Conservation (phyloP, 1,139 yeast species). For the Hyphopichia burtonii region DNA sequence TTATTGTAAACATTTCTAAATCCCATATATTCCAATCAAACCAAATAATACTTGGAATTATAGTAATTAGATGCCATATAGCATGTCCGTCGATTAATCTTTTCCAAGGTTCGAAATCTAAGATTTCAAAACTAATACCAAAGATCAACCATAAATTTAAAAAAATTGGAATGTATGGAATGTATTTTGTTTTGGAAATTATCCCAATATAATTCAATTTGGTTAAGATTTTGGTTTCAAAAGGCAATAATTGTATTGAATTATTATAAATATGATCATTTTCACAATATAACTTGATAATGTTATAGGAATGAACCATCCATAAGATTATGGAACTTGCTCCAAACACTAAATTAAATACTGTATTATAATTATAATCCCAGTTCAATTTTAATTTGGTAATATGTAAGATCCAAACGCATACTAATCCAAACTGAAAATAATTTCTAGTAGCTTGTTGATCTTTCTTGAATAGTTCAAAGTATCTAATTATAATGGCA, state of each 20-base stretch:
- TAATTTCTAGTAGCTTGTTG: constrained; percentile 7
- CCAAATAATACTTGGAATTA: constrained; percentile 45
- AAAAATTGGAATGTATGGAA: constrained; percentile 38
- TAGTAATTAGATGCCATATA: constrained; percentile 45
- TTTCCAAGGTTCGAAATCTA: constrained; percentile 36
- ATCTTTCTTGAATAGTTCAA: constrained; percentile 20
- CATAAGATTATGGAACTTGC: constrained; percentile 31
- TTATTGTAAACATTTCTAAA: constrained; percentile 32
- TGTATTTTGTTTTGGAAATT: constrained; percentile 24
- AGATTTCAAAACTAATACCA: constrained; percentile 39
- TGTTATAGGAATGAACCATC: constrained; percentile 31
- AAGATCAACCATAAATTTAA: constrained; percentile 33
- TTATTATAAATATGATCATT: constrained; percentile 30
- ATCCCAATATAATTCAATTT: constrained; percentile 28
- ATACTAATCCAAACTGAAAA: constrained; percentile 14
- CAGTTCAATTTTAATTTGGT: constrained; percentile 27
- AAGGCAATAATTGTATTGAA: constrained; percentile 40
- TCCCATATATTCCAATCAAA: constrained; percentile 55
- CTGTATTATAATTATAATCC: constrained; percentile 43
- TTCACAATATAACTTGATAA: constrained; percentile 16
- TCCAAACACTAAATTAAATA: constrained; percentile 36
- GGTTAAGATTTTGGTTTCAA: constrained; percentile 35
- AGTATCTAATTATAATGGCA: constrained; percentile 33
- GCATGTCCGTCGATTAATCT: constrained; percentile 43
- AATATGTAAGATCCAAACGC: constrained; percentile 28